These are phyloP conservation scores for Termitomyces sp. DNA, from an alignment of 768 basidiomycete species.

Conservation along the genomic window DNA sequence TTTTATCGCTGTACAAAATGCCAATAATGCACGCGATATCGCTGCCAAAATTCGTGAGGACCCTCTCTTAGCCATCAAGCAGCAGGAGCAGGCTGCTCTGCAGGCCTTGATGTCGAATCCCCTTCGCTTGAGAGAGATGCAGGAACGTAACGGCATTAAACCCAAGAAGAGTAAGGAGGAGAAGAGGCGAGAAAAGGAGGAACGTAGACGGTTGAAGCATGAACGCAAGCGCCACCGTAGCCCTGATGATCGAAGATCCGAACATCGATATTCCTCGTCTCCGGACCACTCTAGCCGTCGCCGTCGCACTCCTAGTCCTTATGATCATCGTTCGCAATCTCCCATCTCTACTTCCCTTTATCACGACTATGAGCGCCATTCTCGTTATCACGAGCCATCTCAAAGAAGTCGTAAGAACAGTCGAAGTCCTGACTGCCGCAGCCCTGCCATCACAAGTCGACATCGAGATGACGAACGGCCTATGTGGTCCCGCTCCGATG, in stretches of 20 bases:
- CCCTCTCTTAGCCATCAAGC: constrained; percentile 94
- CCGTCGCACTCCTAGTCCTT: constrained; percentile 43
- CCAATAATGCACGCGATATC: constrained; percentile 84
- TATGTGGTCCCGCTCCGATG: constrained; percentile 48
- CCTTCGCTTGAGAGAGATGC: constrained; percentile 75
- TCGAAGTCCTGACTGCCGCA: constrained; percentile 32
- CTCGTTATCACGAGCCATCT: constrained; percentile 26
- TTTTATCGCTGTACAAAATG: constrained; percentile 94
- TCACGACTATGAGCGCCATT: constrained; percentile 18
- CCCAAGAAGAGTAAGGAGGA: constrained; percentile 75
- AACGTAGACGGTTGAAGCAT: constrained; percentile 38
- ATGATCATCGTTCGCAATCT: constrained; percentile 37
- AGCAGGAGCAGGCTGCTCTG: constrained; percentile 93
- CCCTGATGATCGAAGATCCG: constrained; percentile 11
- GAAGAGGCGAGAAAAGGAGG: constrained; percentile 46
- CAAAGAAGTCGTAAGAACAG: constrained; percentile 1
- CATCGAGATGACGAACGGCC: constrained; percentile 23
- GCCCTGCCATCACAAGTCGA: constrained; percentile 24
- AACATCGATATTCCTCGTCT: constrained; percentile 21
- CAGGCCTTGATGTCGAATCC: constrained; percentile 85
- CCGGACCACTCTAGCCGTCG: constrained; percentile 33
- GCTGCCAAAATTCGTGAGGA: constrained; percentile 96
- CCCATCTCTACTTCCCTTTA: constrained; percentile 25
- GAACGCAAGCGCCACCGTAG: constrained; percentile 29
- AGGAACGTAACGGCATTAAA: constrained; percentile 78